These are phyloP conservation scores for Starmerella bombi DNA, from an alignment of 805 yeast species.

Conservation along the genomic window DNA sequence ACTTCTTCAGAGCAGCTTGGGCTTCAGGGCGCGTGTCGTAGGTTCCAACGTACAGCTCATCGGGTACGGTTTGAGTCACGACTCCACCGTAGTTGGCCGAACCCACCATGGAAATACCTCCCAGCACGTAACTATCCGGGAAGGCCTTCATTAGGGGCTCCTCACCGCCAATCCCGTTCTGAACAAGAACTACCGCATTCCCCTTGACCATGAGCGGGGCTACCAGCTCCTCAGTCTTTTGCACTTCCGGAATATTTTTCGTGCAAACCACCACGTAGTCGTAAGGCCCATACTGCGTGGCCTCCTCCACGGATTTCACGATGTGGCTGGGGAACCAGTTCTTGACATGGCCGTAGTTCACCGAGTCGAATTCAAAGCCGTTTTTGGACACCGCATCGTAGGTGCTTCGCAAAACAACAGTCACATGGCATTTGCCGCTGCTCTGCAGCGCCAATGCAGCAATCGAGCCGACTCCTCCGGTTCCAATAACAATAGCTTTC, in stretches of 20 bases:
- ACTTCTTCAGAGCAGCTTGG: slow-evolving; percentile 30
- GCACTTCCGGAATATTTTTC: slow-evolving; percentile 54
- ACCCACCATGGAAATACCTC: slow-evolving; percentile 54
- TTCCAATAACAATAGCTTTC: slow-evolving; percentile 52
- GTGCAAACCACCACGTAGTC: slow-evolving; percentile 51
- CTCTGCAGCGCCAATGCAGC: slow-evolving; percentile 50
- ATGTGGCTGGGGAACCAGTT: slow-evolving; percentile 41
- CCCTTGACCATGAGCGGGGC: slow-evolving; percentile 37
- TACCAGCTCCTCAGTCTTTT: slow-evolving; percentile 39
- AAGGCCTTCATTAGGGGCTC: slow-evolving; percentile 39
- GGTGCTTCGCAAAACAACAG: slow-evolving; percentile 54
- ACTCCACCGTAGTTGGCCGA: slow-evolving; percentile 41
- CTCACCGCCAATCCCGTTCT: slow-evolving; percentile 55
- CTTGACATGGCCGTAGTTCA: slow-evolving; percentile 45
- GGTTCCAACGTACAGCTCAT: slow-evolving; percentile 39
- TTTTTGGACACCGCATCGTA: slow-evolving; percentile 38
- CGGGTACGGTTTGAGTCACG: slow-evolving; percentile 40
- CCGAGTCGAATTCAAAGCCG: slow-evolving; percentile 50
- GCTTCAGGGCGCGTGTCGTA: slow-evolving; percentile 33
- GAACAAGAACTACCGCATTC: slow-evolving; percentile 44
- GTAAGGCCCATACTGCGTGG: slow-evolving; percentile 32
- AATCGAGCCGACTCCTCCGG: slow-evolving; percentile 80
- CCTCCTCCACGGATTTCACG: slow-evolving; percentile 33
- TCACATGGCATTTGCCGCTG: slow-evolving; percentile 38
- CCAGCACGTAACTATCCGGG: slow-evolving; percentile 40